Evolutionary conservation across 768 basidiomycete species (phyloP), one percentile per base, ranked within the genome.

Genomic region (Phlegmacium glaucopus): DNA sequence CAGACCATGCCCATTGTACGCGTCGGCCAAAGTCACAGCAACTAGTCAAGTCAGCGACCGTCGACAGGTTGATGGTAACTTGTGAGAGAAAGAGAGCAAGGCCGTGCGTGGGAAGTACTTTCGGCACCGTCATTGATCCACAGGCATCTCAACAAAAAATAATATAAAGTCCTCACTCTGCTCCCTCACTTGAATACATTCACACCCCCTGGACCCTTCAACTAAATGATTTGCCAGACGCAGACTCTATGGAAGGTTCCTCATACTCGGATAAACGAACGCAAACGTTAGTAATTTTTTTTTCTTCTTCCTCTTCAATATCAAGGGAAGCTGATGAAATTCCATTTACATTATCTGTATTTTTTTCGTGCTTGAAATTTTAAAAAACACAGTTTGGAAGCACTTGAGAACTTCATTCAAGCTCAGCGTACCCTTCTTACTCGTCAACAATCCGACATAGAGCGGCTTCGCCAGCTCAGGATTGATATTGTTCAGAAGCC

Each of bases 391-490:
- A 84, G 82, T 57, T 64, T 80, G 55, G 75, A 84, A 63, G 83
- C 83, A 71, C 83, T 90, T 55, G 76, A 80, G 56, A 67, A 67
- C 40, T 90, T 82, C 65, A 76, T 90, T 51, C 71, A 76, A 46
- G 68, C 76, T 35, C 87, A 90, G 65, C 77, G 67, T 61, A 60
- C 69, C 15, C 55, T 87, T 28, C 77, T 90, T 34, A 71, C 74
- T 41, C 76, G 76, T 27, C 83, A 84, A 25, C 76, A 79, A 51
- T 65, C 74, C 54, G 86, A 89, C 66, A 77, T 90, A 59, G 75
- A 74, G 42, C 67, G 72, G 16, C 71, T 90, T 16, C 70, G 71
- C 39, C 60, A 60, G 34, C 67, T 62, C n/a, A 51, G 49, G 39
- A 37, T 38, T 13, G 58, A 54, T 42, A 18, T 62, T 15, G 27